Conservation (phyloP, 495 filamentous ascomycete genomes). For the Talaromyces thailandensis region DNA sequence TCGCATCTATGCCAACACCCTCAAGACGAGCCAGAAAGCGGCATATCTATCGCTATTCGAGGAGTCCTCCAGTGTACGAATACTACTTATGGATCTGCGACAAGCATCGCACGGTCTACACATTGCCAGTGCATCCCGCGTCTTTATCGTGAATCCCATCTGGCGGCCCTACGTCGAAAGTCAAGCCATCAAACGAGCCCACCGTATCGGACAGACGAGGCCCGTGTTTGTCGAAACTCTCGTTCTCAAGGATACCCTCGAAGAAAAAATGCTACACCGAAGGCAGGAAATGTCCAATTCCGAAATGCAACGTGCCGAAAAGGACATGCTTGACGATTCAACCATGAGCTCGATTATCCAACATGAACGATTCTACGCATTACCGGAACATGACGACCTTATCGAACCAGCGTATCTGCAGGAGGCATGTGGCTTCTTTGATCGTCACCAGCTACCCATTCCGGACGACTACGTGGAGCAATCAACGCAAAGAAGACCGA, state of each 20-base stretch:
- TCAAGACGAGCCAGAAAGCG: constrained; percentile 50
- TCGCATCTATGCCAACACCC: constrained; percentile 72
- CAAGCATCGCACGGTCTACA: constrained; percentile 86
- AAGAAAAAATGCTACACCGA: constrained; percentile 73
- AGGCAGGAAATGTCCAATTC: constrained; percentile 67
- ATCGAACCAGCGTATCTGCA: constrained; percentile 17
- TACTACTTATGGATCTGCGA: constrained; percentile 82
- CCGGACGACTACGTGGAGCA: constrained; percentile 19
- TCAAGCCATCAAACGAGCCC: constrained; percentile 85
- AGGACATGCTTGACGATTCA: constrained; percentile 62
- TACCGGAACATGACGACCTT: constrained; percentile 34
- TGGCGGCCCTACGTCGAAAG: constrained; percentile 80
- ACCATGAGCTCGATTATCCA: constrained; percentile 73
- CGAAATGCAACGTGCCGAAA: constrained; percentile 61
- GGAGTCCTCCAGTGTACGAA: constrained; percentile 48
- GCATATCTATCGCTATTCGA: constrained; percentile 75
- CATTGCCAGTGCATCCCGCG: constrained; percentile 67
- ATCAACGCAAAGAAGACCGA: neutral
- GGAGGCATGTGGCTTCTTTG: constrained; percentile 26
- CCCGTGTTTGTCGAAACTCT: constrained; percentile 84
- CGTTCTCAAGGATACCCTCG: constrained; percentile 70
- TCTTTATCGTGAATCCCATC: constrained; percentile 89
- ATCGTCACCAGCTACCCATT: constrained; percentile 29
- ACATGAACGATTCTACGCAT: constrained; percentile 55
- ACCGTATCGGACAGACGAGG: constrained; percentile 75